Percentiles rank a stretch among this genome's conserved stretches.
Evolutionary conservation across 106 monocot species (phyloP).

Genomic region (Platanthera zijinensis): DNA sequence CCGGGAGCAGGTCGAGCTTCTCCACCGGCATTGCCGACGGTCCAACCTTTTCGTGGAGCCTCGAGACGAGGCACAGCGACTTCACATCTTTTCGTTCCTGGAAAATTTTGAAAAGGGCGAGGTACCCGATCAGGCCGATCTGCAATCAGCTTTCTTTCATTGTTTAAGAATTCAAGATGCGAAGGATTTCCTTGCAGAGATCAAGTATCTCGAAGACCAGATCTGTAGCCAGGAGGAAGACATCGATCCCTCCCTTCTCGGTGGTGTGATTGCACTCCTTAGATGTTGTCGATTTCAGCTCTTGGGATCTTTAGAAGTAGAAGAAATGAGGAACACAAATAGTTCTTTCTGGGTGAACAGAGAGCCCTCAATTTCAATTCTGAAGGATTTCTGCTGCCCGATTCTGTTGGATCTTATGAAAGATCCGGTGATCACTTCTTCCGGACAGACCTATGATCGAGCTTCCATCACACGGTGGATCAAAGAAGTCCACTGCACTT

Average conservation of each 20-base stretch:
- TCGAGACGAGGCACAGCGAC: conserved; percentile 39
- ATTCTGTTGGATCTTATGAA: conserved; percentile 54
- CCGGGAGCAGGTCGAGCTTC: conserved; percentile 43
- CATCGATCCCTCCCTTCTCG: conserved; percentile 33
- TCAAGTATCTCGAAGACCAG: conserved; percentile 79
- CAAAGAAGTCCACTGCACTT: conserved; percentile 46
- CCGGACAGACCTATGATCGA: conserved; percentile 69
- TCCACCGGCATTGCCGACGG: conserved; percentile 25
- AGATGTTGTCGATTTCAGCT: conserved; percentile 68
- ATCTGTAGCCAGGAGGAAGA: conserved; percentile 57
- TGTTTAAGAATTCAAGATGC: conserved; percentile 38
- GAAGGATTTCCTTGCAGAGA: conserved; percentile 35
- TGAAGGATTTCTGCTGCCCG: conserved; percentile 69
- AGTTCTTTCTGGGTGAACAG: not conserved
- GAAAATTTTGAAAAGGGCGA: conserved; percentile 36
- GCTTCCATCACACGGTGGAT: conserved; percentile 50
- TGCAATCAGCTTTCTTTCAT: conserved; percentile 35
- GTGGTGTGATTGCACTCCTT: conserved; percentile 52
- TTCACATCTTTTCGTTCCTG: conserved; percentile 43
- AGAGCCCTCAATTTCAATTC: conserved; percentile 13
- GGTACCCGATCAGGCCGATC: conserved; percentile 24
- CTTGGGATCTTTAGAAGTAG: conserved; percentile 27
- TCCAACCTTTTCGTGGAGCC: conserved; percentile 36
- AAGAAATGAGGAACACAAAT: conserved; percentile 6
- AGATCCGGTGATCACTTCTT: conserved; percentile 51